phyloP scores from a whole-genome alignment of 208 protist species.

The Endotrypanum monterogeii region DNA sequence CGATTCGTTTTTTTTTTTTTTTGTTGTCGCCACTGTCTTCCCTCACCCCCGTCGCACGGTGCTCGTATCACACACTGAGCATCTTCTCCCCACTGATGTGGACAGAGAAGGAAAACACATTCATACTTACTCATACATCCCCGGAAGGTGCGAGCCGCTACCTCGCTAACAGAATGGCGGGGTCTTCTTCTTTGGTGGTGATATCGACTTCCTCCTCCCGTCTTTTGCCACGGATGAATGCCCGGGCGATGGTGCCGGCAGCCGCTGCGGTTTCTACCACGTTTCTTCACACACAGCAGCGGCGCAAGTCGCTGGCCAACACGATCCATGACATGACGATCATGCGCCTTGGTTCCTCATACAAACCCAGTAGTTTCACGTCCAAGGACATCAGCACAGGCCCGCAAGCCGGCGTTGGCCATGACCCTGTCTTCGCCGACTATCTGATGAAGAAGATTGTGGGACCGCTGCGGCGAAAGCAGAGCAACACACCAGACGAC shows the following conservation, averaged over 20 bases:
- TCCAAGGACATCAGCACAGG: constrained; percentile 42
- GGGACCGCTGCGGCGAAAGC: constrained; percentile 67
- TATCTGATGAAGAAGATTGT: constrained; percentile 34
- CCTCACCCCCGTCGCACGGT: not conserved
- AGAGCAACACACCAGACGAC: constrained; percentile 57
- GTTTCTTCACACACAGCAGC: constrained; percentile 9
- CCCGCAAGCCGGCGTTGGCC: constrained; percentile 34
- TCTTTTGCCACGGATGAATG: not conserved
- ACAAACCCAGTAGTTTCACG: constrained; percentile 41
- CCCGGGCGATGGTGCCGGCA: not conserved
- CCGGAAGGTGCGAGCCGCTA: not conserved
- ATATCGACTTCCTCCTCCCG: not conserved
- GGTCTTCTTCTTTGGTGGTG: not conserved
- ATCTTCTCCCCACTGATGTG: not conserved
- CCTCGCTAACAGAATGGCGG: not conserved
- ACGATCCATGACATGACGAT: constrained; percentile 46
- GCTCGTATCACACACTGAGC: not conserved
- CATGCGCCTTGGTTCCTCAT: constrained; percentile 34
- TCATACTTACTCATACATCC: not conserved
- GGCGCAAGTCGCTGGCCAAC: constrained; percentile 39
- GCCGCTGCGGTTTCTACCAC: not conserved
- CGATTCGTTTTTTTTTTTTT: not conserved
- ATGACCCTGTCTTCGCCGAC: constrained; percentile 41
- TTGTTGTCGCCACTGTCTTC: not conserved
- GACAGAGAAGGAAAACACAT: not conserved